Conservation (phyloP, 2,329 filamentous ascomycete genomes). For the Colletotrichum tabaci region DNA sequence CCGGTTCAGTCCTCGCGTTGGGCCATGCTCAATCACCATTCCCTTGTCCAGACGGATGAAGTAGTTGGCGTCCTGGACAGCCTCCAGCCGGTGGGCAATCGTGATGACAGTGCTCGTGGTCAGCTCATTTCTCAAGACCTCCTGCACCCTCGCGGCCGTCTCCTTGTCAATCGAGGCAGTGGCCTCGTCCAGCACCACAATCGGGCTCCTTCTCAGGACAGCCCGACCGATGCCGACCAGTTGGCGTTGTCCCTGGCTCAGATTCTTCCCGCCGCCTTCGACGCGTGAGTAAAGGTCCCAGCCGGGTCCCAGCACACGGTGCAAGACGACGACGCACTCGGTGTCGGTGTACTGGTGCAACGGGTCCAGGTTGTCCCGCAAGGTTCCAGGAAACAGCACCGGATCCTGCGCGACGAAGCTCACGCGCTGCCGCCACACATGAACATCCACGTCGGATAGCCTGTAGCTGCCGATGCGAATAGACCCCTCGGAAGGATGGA, state of each 20-base stretch:
- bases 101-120: conserved; percentile 73
- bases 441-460: conserved; percentile 67
- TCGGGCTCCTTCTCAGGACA: conserved; percentile 71
- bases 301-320: conserved; percentile 69
- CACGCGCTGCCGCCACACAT: conserved; percentile 69
- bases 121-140: conserved; percentile 70
- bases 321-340: conserved; percentile 67
- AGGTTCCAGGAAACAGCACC: conserved; percentile 71
- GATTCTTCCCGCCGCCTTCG: conserved; percentile 73
- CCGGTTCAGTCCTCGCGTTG: conserved; percentile 45
- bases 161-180: conserved; percentile 74
- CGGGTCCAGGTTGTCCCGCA: conserved; percentile 79
- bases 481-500: conserved; percentile 65
- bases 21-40: conserved; percentile 64
- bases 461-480: conserved; percentile 70
- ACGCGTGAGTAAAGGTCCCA: conserved; percentile 67
- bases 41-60: conserved; percentile 69
- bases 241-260: conserved; percentile 75
- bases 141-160: conserved; percentile 72
- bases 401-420: conserved; percentile 77
- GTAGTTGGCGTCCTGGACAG: conserved; percentile 71
- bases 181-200: conserved; percentile 76
- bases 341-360: conserved; percentile 69
- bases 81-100: conserved; percentile 76
- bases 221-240: conserved; percentile 73